Evolutionary conservation across 1,284 basidiomycete species (phyloP).

Genomic region (Sanghuangporus baumii): DNA sequence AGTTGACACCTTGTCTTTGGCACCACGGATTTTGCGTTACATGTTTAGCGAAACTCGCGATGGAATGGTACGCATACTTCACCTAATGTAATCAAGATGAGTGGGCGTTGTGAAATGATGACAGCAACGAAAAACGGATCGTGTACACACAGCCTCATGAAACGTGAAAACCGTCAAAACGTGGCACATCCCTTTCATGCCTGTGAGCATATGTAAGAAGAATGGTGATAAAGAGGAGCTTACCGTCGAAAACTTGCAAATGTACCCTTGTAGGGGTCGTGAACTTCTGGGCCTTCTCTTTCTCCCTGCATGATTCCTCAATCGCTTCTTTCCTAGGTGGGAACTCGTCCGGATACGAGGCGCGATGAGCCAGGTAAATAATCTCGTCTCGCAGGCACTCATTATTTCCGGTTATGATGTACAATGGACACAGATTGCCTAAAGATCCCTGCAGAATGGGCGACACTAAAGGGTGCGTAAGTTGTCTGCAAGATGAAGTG

Average conservation of each 20-base stretch:
- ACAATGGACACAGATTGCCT: slow-evolving; percentile 77
- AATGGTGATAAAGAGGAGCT: slow-evolving; percentile 1
- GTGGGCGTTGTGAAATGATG: background rate
- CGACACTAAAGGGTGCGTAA: slow-evolving; percentile 77
- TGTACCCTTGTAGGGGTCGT: slow-evolving; percentile 74
- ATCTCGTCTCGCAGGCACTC: slow-evolving; percentile 84
- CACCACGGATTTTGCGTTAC: slow-evolving; percentile 36
- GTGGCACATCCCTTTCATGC: slow-evolving; percentile 50
- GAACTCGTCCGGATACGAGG: slow-evolving; percentile 69
- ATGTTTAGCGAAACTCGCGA: slow-evolving; percentile 51
- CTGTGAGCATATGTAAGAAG: too few species aligned
- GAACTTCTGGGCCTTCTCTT: slow-evolving; percentile 48
- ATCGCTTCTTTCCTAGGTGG: slow-evolving; percentile 58
- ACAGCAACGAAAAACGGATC: background rate
- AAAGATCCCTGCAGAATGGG: slow-evolving; percentile 74
- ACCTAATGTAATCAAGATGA: slow-evolving; percentile 31
- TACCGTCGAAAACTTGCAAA: slow-evolving; percentile 64
- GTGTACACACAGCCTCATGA: slow-evolving; percentile 43
- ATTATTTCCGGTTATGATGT: slow-evolving; percentile 72
- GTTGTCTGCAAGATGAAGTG: slow-evolving; percentile 42
- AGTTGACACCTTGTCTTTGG: slow-evolving; percentile 36
- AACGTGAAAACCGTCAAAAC: slow-evolving; percentile 71
- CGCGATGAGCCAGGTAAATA: slow-evolving; percentile 77
- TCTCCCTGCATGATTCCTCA: slow-evolving; percentile 40
- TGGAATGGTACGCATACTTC: slow-evolving; percentile 51